phyloP scores from a whole-genome alignment of 148 eudicot genomes.

The Dysphania ambrosioides region DNA sequence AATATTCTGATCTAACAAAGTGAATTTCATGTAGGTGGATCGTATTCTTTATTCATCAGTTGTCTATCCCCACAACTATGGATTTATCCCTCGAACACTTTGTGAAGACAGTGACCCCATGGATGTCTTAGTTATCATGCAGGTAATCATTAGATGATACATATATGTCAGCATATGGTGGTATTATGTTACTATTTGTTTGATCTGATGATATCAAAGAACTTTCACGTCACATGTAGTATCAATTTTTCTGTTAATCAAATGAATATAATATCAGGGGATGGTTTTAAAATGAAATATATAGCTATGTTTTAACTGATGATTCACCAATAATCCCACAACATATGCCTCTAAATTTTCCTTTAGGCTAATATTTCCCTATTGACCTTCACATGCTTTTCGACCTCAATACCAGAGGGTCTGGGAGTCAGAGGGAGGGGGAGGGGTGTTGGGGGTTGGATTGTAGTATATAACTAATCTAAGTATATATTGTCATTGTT shows the following conservation, averaged over 20 bases:
- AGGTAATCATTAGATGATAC: slow-evolving; percentile 44
- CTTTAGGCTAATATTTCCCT: too few relatives aligned
- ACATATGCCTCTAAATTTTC: too few relatives aligned
- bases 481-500: too few relatives aligned
- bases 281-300: background rate
- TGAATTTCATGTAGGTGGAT: slow-evolving; percentile 54
- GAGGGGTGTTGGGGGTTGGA: too few relatives aligned
- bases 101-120: slow-evolving; percentile 78
- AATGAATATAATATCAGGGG: background rate
- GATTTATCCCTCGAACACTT: slow-evolving; percentile 72
- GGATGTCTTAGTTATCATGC: slow-evolving; percentile 86
- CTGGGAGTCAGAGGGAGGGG: too few relatives aligned
- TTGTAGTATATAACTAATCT: too few relatives aligned
- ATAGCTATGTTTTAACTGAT: too few relatives aligned
- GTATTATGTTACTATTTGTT: too few relatives aligned
- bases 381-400: too few relatives aligned
- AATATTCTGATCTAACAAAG: slow-evolving; percentile 6
- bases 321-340: too few relatives aligned
- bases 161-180: too few relatives aligned
- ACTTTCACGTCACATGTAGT: background rate
- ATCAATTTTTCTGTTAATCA: background rate
- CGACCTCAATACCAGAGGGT: too few relatives aligned
- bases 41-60: slow-evolving; percentile 79
- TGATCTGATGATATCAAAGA: background rate
- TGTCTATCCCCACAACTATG: slow-evolving; percentile 79